Base-by-base conservation (phyloP, 495 filamentous ascomycete genomes). In the Penicillium turbatum region DNA sequence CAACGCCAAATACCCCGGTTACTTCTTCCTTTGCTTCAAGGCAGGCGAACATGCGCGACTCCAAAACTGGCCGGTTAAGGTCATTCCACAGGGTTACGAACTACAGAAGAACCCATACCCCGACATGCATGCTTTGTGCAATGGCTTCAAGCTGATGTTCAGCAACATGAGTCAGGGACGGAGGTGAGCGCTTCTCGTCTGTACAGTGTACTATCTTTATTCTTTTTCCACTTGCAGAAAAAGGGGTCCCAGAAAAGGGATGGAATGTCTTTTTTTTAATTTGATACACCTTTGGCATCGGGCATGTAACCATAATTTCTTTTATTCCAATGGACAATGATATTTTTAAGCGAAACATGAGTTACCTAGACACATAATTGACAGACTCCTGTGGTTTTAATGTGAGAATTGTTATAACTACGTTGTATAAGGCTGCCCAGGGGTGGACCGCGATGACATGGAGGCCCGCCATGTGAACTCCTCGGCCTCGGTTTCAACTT, bases 1-100 rank as follows among this genome's bases (percentile, higher is more conserved):
- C 65, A 89, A 96, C 62, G 79, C 87, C 36, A 91, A 90, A 71
- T 86, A 92, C 65, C 87, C 95, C 2, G 95, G 95, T 36, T 97
- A 96, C 73, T 98, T 97, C 72, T 85, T 76, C 65, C 82, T 98
- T 27, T 93, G 90, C 77, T 98, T 95, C 81, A 97, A 96, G 73
- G 89, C 92, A 7, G 91, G 88, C 37, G 79, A 85, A 57, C 73
- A 76, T 29, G 86, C 90, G 2, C 72, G 71, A 31, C 78, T 92
- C 29, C 82, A 86, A 39, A 84, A 82, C 55, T 97, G 91, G 92
- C 82, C 82, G 7, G 90, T 98, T 52, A 91, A 91, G 64, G 85
- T 97, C 34, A 83, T 97, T 12, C 95, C 93, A 1, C 85, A 91
- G 51, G 86, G 84, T 13, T 98, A 88, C 62, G 92, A 97, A 73